phyloP scores from a whole-genome alignment of 768 basidiomycete species.

The Trametes villosa region DNA sequence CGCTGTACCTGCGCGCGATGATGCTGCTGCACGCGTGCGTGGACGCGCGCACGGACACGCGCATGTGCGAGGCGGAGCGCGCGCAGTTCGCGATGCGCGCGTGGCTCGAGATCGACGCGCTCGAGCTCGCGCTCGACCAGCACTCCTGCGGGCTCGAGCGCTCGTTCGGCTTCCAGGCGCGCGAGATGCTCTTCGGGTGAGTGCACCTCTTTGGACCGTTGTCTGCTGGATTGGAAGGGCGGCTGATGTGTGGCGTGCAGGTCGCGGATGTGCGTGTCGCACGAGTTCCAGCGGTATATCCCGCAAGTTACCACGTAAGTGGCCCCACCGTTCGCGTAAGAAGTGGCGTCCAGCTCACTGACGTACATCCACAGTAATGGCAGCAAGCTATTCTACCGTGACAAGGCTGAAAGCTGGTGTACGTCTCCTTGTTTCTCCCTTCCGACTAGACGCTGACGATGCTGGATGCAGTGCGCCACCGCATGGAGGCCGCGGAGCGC shows the following conservation, averaged over 20 bases:
- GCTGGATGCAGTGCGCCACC: neutral
- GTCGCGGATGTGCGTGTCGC: slow-evolving; percentile 68
- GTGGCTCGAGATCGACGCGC: slow-evolving; percentile 70
- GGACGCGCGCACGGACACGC: slow-evolving; percentile 53
- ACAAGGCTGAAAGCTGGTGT: slow-evolving; percentile 37
- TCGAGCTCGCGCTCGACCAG: slow-evolving; percentile 62
- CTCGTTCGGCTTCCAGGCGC: slow-evolving; percentile 66
- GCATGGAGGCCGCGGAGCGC: slow-evolving; percentile 13
- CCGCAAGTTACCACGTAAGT: slow-evolving; percentile 61
- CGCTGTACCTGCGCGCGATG: slow-evolving; percentile 67
- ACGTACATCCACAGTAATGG: slow-evolving; percentile 22
- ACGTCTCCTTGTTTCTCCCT: neutral
- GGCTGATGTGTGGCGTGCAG: slow-evolving; percentile 38
- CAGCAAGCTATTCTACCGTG: slow-evolving; percentile 30
- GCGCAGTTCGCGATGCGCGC: slow-evolving; percentile 67
- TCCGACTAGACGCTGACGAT: neutral
- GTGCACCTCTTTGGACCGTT: slow-evolving; percentile 28
- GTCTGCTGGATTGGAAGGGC: neutral
- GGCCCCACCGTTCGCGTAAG: neutral
- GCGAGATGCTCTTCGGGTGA: slow-evolving; percentile 80
- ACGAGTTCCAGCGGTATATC: slow-evolving; percentile 69
- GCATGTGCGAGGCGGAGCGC: slow-evolving; percentile 51
- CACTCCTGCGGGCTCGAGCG: slow-evolving; percentile 73
- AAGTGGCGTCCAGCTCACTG: neutral
- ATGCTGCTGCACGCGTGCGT: slow-evolving; percentile 75